A percentile compares a stretch with the other conserved stretches of the same genome.
These are phyloP conservation scores for Nigrospora osmanthi DNA, from an alignment of 2,329 filamentous ascomycete genomes.

Conservation along the genomic window DNA sequence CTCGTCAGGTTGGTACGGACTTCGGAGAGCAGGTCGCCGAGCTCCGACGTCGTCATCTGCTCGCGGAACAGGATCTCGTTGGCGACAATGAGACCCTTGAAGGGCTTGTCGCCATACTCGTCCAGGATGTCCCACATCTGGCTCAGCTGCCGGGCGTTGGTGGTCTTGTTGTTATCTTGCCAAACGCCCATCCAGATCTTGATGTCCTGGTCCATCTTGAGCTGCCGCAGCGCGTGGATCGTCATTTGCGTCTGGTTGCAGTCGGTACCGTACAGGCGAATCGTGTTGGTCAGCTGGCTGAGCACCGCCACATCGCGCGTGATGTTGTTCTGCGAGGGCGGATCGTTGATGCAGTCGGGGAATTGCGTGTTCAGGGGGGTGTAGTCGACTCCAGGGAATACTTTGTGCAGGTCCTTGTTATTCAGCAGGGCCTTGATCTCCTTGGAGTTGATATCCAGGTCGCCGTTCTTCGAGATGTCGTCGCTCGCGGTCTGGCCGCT, in stretches of 20 bases:
- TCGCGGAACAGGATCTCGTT: constrained; percentile 74
- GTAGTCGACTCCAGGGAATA: constrained; percentile 94
- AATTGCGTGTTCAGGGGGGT: constrained; percentile 89
- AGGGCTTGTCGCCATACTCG: constrained; percentile 56
- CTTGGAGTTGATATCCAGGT: constrained; percentile 63
- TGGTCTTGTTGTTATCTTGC: constrained; percentile 77
- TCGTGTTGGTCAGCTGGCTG: constrained; percentile 78
- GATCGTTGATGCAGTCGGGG: constrained; percentile 68
- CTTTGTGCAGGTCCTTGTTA: constrained; percentile 77
- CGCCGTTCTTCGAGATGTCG: constrained; percentile 58
- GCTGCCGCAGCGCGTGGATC: constrained; percentile 67
- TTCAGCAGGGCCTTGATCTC: constrained; percentile 79
- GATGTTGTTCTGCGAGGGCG: constrained; percentile 88
- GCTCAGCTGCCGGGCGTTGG: constrained; percentile 71
- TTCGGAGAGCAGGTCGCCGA: constrained; percentile 56
- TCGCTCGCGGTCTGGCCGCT: constrained; percentile 43
- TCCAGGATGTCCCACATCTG: constrained; percentile 84
- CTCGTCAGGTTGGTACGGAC: constrained; percentile 67
- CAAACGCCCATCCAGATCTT: constrained; percentile 95
- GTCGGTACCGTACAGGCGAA: constrained; percentile 89
- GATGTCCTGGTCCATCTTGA: constrained; percentile 63
- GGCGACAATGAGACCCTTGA: constrained; percentile 75
- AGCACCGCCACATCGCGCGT: constrained; percentile 87
- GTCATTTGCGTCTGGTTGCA: constrained; percentile 97
- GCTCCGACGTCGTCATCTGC: constrained; percentile 57